These are phyloP conservation scores for Allium sativum DNA, from an alignment of 106 monocot genomes.

Conservation along the genomic window DNA sequence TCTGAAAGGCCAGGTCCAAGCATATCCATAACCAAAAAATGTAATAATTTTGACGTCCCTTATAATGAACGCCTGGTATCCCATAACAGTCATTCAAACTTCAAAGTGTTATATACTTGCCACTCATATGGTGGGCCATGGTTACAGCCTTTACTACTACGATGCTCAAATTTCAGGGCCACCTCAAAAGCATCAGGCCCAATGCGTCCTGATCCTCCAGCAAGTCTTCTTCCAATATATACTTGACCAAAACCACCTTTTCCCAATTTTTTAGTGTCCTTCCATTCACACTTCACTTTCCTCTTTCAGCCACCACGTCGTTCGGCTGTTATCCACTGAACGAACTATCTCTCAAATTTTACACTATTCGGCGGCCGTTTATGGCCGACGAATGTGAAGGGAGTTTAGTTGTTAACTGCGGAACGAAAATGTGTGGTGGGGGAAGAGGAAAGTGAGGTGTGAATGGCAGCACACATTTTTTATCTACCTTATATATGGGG, in stretches of 20 bases:
- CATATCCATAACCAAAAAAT: conserved; percentile 80
- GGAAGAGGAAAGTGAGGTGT: no score
- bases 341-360: no score
- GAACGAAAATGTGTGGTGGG: no score
- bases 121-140: conserved; percentile 90
- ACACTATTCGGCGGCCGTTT: no score
- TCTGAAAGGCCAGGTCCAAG: conserved; percentile 96
- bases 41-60: conserved; percentile 89
- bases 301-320: no score
- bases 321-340: no score
- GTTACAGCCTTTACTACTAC: conserved; percentile 84
- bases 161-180: conserved; percentile 84
- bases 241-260: conserved; percentile 99
- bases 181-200: conserved; percentile 97
- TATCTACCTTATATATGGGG: conserved; percentile 90
- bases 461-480: no score
- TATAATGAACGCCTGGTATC: conserved; percentile 82
- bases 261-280: no score
- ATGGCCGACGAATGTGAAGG: no score
- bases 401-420: no score
- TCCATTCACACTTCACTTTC: no score
- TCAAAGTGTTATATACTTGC: conserved; percentile 92
- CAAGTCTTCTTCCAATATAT: conserved; percentile 85
- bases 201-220: conserved; percentile 79
- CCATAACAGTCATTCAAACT: conserved; percentile 97